A percentile compares a stretch with the other conserved stretches of the same genome.
phyloP scores from a whole-genome alignment of 1,139 yeast species.

The Petasospora fabianii region DNA sequence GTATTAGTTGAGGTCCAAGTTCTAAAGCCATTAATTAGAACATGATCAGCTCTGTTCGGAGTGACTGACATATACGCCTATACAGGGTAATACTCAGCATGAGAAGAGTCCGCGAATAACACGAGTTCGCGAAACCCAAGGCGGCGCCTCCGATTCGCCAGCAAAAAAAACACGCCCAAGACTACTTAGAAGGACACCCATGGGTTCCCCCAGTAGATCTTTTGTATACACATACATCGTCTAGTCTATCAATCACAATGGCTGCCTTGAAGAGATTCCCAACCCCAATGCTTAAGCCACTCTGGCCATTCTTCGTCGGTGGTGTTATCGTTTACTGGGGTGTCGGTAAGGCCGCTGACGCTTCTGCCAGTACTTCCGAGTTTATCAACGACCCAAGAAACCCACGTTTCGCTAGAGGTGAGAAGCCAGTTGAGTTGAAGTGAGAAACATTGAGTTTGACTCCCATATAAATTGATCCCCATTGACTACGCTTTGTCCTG shows the following conservation, averaged over 20 bases:
- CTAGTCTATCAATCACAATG: slow-evolving; percentile 21
- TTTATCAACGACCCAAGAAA: slow-evolving; percentile 77
- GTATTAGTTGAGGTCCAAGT: too few species aligned
- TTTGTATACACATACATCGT: background rate
- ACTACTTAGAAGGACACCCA: background rate
- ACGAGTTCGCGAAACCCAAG: background rate
- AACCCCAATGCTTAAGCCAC: slow-evolving; percentile 52
- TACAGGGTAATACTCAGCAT: background rate
- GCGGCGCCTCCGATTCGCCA: slow-evolving; percentile 1
- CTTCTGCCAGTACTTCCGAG: slow-evolving; percentile 54
- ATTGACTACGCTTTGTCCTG: background rate
- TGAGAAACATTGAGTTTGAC: too few species aligned
- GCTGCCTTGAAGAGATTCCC: slow-evolving; percentile 40
- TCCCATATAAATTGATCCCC: too few species aligned
- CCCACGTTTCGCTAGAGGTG: slow-evolving; percentile 64
- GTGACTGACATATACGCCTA: background rate
- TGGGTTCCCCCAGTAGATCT: background rate
- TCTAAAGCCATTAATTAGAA: too few species aligned
- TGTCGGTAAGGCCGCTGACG: slow-evolving; percentile 53
- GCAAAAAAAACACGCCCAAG: background rate
- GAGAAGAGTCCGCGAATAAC: slow-evolving; percentile 1
- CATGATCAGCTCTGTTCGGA: too few species aligned
- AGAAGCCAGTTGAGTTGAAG: slow-evolving; percentile 38
- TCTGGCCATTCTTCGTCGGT: slow-evolving; percentile 68
- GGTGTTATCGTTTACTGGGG: slow-evolving; percentile 55